Base-by-base conservation (phyloP, 2,329 filamentous ascomycete species). In the Penicillium griseofulvum region DNA sequence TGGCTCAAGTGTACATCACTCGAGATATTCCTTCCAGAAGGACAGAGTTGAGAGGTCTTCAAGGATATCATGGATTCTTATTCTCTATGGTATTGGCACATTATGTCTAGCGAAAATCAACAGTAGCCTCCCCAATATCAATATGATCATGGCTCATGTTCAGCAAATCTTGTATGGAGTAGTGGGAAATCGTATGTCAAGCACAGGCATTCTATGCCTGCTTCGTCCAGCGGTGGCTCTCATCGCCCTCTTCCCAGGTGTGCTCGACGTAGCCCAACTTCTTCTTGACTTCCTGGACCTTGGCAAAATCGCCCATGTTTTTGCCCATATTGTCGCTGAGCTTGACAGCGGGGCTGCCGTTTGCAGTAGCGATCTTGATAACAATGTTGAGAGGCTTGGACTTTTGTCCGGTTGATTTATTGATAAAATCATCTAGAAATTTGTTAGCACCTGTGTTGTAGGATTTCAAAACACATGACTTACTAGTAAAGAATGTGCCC, bases 331-430 rank as follows among this genome's bases (percentile, higher is more conserved):
- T 97, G 72, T 93, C 88, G 60, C 86, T 97, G 63, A 99, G 90
- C 80, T 99, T 99, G 69, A 99, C 86, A 2, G 94, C 92, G 0
- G 88, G 84, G 44, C 87, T 84, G 6, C 92, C 92, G 14, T 80
- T 84, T 0, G 91, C 94, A 10, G 90, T 91, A 59, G 90, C 90
- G 57, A 99, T 82, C 77, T 99, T 99, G 77, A 99, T 97, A 64
- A 99, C 94, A 66, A 99, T 99, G 68, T 99, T 99, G 52, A 99
- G 78, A 0, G 94, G 94, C 16, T 87, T 85, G 0, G 92, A 97
- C 75, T 97, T 97, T 64, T 86, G 85, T 37, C 87, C 87, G 0
- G 87, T 89, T 34, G 81, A 85, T 57, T 83, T 77, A 61, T 88
- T 84, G n/a, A 77, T 78, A 71, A 94, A 99, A 73, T 99, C 94